Evolutionary conservation across 805 yeast species (phyloP), one percentile per base, ranked within the genome.

Genomic region (Ogataea minuta): DNA sequence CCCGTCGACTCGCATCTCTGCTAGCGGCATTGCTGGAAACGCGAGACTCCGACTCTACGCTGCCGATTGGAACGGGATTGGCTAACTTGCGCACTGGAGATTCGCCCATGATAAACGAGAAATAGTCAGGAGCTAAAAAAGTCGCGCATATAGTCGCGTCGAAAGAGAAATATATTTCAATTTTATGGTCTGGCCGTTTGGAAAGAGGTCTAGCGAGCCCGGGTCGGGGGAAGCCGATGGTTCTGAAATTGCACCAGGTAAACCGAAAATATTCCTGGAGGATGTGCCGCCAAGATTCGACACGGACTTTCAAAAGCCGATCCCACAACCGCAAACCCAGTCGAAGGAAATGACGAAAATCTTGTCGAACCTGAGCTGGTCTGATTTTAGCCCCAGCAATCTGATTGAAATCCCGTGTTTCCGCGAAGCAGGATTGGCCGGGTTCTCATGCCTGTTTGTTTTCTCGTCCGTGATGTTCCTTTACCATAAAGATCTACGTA

Each of bases 361-460:
- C 27, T n/a, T 57, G 1, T 31, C 46, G 7, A 50, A 70, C 4
- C 58, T 84, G 9, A 59, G 68, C 15, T 31, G 63, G 15, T 63
- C 72, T 0, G 86, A 82, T 48, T 79, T 84, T 52, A 59, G 68
- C 3, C 49, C 79, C 6, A 68, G 67, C 6, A 72, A 70, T 28
- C 64, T 81, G 35, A 66, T 76, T 2, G 60, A 65, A 32, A 82
- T 84, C 53, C 93, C 95, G 2, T 85, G 95, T 54, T 83, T 85
- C 55, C 65, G 93, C 47, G 90, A 84, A 36, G 87, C 93, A 0
- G 85, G 84, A 48, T 60, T 85, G 38, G 71, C 88, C 1, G 95
- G 95, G 6, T 75, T 84, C 43, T 76, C 81, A 15, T 74, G 86
- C 11, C 72, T 84, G 74, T 82, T 81, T 27, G 86, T 84, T 0